Percentiles rank a stretch among this genome's conserved stretches.
Evolutionary conservation across 208 protist genomes (phyloP).

Genomic region (Trypanosoma avium): DNA sequence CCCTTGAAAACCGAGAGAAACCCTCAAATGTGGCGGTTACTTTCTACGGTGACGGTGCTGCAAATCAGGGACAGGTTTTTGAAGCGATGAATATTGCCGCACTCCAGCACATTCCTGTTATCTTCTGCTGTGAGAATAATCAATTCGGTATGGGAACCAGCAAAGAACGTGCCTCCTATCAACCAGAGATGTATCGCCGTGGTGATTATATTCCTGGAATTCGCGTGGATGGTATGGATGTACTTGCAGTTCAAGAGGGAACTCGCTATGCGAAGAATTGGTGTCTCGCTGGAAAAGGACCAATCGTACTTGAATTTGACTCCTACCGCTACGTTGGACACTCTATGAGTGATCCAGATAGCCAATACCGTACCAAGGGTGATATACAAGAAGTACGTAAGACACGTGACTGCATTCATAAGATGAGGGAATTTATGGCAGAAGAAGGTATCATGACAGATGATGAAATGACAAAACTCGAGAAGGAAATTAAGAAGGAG

Average conservation of each 20-base stretch:
- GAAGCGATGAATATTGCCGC: slow-evolving; percentile 98
- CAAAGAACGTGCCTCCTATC: slow-evolving; percentile 84
- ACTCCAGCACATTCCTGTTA: slow-evolving; percentile 96
- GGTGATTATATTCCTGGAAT: slow-evolving; percentile 97
- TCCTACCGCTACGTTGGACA: slow-evolving; percentile 98
- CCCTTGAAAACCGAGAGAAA: slow-evolving; percentile 76
- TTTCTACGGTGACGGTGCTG: slow-evolving; percentile 97
- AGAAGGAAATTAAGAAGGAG: slow-evolving; percentile 89
- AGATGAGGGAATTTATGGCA: slow-evolving; percentile 83
- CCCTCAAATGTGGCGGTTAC: slow-evolving; percentile 90
- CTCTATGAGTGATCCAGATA: slow-evolving; percentile 98
- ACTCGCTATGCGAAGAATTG: slow-evolving; percentile 86
- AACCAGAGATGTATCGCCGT: slow-evolving; percentile 95
- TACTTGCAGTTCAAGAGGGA: slow-evolving; percentile 94
- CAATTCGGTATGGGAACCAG: slow-evolving; percentile 98
- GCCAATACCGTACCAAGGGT: slow-evolving; percentile 95
- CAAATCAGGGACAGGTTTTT: slow-evolving; percentile 98
- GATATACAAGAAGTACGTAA: slow-evolving; percentile 93
- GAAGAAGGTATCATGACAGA: slow-evolving; percentile 89
- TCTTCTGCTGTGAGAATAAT: slow-evolving; percentile 98
- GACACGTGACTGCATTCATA: slow-evolving; percentile 89
- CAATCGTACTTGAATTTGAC: slow-evolving; percentile 95
- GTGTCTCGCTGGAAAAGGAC: slow-evolving; percentile 87
- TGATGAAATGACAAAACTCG: slow-evolving; percentile 94
- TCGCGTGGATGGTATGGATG: slow-evolving; percentile 97